phyloP scores from a whole-genome alignment of 441 rosid species.

The Populus hybrid region DNA sequence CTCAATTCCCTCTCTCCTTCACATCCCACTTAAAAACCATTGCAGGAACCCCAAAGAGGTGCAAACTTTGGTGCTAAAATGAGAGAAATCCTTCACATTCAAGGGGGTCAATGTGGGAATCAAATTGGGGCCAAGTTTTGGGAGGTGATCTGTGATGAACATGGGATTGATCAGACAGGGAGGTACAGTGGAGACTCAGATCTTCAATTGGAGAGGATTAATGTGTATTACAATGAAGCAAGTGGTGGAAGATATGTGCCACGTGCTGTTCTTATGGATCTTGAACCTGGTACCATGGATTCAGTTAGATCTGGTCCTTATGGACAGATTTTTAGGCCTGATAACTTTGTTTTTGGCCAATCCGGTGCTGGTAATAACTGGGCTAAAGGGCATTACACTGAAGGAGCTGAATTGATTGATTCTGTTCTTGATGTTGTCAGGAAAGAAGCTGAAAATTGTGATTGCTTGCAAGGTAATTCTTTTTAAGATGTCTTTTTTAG shows the following conservation, averaged over 20 bases:
- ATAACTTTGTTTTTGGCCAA: constrained; percentile 44
- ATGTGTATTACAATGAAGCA: constrained; percentile 49
- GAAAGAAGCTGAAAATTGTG: constrained; percentile 49
- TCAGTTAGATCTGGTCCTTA: constrained; percentile 46
- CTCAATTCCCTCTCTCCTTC: background rate
- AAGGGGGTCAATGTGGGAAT: constrained; percentile 50
- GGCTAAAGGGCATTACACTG: constrained; percentile 53
- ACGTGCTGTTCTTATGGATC: constrained; percentile 55
- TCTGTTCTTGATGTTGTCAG: constrained; percentile 50
- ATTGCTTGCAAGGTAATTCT: constrained; percentile 44
- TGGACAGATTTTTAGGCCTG: constrained; percentile 50
- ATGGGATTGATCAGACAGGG: constrained; percentile 41
- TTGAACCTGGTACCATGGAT: constrained; percentile 55
- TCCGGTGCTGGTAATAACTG: constrained; percentile 51
- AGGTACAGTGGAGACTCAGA: constrained; percentile 42
- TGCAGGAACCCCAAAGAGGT: background rate
- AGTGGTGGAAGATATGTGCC: constrained; percentile 47
- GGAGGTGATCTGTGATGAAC: constrained; percentile 55
- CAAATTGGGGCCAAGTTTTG: constrained; percentile 52
- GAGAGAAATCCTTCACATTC: constrained; percentile 48
- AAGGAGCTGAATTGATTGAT: constrained; percentile 49
- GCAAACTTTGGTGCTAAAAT: constrained; percentile 1
- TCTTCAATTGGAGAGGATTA: constrained; percentile 45
- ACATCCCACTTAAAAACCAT: background rate
- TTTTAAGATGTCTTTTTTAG: background rate